Percentiles rank a stretch among this genome's conserved stretches.
phyloP scores from a whole-genome alignment of 176 grass and related monocot species.

The Bromus sterilis region DNA sequence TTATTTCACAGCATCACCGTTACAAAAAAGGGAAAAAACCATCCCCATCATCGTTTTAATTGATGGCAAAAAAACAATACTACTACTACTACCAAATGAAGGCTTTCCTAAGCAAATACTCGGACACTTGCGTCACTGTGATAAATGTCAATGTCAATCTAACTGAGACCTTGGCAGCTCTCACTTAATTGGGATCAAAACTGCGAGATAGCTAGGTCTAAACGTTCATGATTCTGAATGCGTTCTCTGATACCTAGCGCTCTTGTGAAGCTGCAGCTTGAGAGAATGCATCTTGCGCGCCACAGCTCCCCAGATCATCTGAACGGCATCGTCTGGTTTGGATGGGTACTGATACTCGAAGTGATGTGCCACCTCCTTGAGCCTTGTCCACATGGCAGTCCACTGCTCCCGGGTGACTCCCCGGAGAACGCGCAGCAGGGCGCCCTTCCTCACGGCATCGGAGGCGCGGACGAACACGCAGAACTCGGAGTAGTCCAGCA shows the following conservation, averaged over 20 bases:
- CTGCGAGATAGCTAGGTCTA: not conserved
- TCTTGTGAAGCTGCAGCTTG: conserved; percentile 54
- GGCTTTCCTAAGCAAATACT: not conserved
- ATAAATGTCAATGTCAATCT: too few relatives aligned
- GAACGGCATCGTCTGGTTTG: conserved; percentile 43
- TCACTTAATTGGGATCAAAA: not conserved
- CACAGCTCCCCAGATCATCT: conserved; percentile 77
- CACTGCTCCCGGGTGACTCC: conserved; percentile 32
- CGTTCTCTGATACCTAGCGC: conserved; percentile 25
- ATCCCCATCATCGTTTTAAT: not conserved
- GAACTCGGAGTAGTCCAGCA: conserved; percentile 81
- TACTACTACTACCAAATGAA: not conserved
- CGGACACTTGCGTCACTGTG: too few relatives aligned
- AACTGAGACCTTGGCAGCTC: not conserved
- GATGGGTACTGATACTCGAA: conserved; percentile 79
- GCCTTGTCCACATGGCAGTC: conserved; percentile 48
- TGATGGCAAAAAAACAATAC: not conserved
- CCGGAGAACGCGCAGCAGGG: conserved; percentile 42
- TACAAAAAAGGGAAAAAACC: not conserved
- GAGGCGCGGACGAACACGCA: conserved; percentile 70
- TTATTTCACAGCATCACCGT: not conserved
- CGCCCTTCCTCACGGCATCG: conserved; percentile 36
- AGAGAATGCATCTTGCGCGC: conserved; percentile 62
- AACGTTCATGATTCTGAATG: conserved; percentile 28
- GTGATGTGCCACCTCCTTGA: conserved; percentile 59